Evolutionary conservation across 306 rosid genomes (phyloP), one percentile per base, ranked within the genome.

Genomic region (Sicyos baderoa): DNA sequence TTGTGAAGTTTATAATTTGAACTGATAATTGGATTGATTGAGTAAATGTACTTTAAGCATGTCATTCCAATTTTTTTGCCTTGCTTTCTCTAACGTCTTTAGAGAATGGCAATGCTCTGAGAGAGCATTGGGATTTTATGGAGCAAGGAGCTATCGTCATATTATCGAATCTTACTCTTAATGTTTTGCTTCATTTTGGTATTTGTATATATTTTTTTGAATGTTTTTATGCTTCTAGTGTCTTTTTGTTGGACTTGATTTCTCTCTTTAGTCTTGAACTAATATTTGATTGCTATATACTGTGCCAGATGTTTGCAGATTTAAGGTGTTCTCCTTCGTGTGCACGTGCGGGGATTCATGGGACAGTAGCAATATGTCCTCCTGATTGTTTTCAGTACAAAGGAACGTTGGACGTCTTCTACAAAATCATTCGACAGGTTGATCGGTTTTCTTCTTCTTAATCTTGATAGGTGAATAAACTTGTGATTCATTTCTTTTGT

Each of bases 291-390:
- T 81, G 13, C 32, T 14, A 37, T 81, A 16, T 79, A 71, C 56
- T 71, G 78, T 48, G 27, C 66, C 84, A 94, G 97, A 47, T 94
- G 86, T 90, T 90, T 88, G 88, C 97, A 6, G 99, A 94, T 85
- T 78, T 94, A 76, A 88, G 96, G 71, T 94, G 99, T 82, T 94
- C 99, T 57, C 97, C 99, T 2, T 85, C 97, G 1, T 94, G 99
- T 32, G 17, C 85, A 0, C 96, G 88, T 27, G 99, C 99, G 67
- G 99, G 96, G 70, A 64, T 85, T 72, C 97, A 94, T 37, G 99
- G 99, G 21, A 94, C 97, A 1, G 97, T 94, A 50, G 76, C 96
- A 71, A 81, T 94, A 44, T 94, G 99, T 66, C 99, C 97, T 71
- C 89, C 96, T 0, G 97, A 94, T 75, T 94, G 99, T 74, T 94